These are phyloP conservation scores for Musa balbisiana DNA, from an alignment of 202 grass and related monocot genomes.

Conservation along the genomic window DNA sequence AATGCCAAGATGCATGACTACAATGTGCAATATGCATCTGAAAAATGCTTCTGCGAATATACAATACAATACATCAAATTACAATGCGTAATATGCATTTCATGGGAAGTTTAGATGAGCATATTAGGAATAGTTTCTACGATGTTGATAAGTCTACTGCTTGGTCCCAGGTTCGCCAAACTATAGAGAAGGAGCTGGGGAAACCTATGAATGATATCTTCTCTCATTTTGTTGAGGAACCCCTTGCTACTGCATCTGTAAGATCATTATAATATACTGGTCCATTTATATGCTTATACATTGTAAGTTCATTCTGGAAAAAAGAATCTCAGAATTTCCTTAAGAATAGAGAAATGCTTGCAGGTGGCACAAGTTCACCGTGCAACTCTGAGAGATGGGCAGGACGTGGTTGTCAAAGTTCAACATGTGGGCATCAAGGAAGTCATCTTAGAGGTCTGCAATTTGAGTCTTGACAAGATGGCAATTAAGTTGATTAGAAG, in stretches of 20 bases:
- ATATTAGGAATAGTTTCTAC: neutral
- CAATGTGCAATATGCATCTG: neutral
- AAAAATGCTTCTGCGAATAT: too few relatives aligned
- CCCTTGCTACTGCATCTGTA: slow-evolving; percentile 98
- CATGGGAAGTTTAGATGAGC: neutral
- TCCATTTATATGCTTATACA: too few relatives aligned
- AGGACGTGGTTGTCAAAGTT: slow-evolving; percentile 97
- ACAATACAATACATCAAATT: too few relatives aligned
- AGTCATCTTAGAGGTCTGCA: slow-evolving; percentile 90
- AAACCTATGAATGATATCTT: slow-evolving; percentile 68
- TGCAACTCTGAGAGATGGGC: slow-evolving; percentile 68
- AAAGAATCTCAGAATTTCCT: neutral
- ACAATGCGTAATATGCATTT: neutral
- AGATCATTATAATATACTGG: slow-evolving; percentile 10
- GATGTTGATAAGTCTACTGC: neutral
- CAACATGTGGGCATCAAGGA: slow-evolving; percentile 93
- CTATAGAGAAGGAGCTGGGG: slow-evolving; percentile 82
- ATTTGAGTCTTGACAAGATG: slow-evolving; percentile 19
- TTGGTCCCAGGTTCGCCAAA: slow-evolving; percentile 56
- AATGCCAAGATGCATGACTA: neutral
- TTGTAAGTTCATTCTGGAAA: neutral
- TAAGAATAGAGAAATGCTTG: slow-evolving; percentile 17
- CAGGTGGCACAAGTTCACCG: slow-evolving; percentile 98
- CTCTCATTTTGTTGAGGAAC: slow-evolving; percentile 62
- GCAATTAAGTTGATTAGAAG: slow-evolving; percentile 2